Conservation (phyloP, 1,284 basidiomycete species). For the Cryptococcus sp. region DNA sequence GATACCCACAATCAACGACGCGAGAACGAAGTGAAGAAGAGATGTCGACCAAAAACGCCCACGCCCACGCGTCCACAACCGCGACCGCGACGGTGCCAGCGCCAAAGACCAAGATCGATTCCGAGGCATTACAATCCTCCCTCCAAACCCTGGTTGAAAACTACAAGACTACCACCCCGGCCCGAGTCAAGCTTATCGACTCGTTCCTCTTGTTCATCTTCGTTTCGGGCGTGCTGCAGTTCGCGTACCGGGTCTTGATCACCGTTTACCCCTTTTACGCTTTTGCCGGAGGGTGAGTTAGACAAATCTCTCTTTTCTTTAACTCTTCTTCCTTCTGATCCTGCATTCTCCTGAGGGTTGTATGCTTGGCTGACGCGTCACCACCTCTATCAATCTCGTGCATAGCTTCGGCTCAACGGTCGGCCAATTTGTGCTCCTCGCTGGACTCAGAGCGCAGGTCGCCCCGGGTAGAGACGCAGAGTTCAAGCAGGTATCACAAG, state of each 20-base stretch:
- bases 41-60: too few species aligned
- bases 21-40: too few species aligned
- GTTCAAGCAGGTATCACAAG: slow-evolving; percentile 90
- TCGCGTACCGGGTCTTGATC: slow-evolving; percentile 85
- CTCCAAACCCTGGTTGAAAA: slow-evolving; percentile 70
- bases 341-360: not conserved
- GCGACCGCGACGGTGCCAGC: too few species aligned
- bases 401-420: slow-evolving; percentile 88
- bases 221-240: slow-evolving; percentile 85
- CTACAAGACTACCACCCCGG: slow-evolving; percentile 74
- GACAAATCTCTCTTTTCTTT: not conserved
- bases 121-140: slow-evolving; percentile 44
- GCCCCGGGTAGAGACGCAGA: slow-evolving; percentile 65
- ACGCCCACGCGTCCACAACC: slow-evolving; percentile 1
- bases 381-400: not conserved
- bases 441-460: slow-evolving; percentile 87
- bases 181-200: slow-evolving; percentile 90
- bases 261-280: slow-evolving; percentile 97
- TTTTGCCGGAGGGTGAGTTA: slow-evolving; percentile 90
- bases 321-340: not conserved
- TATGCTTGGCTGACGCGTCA: not conserved
- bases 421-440: slow-evolving; percentile 94
- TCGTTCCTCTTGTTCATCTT: slow-evolving; percentile 89
- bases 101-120: not conserved
- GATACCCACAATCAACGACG: too few species aligned